Base-by-base conservation (phyloP, 176 grass and related monocot species). In the Oryza glumipatula region DNA sequence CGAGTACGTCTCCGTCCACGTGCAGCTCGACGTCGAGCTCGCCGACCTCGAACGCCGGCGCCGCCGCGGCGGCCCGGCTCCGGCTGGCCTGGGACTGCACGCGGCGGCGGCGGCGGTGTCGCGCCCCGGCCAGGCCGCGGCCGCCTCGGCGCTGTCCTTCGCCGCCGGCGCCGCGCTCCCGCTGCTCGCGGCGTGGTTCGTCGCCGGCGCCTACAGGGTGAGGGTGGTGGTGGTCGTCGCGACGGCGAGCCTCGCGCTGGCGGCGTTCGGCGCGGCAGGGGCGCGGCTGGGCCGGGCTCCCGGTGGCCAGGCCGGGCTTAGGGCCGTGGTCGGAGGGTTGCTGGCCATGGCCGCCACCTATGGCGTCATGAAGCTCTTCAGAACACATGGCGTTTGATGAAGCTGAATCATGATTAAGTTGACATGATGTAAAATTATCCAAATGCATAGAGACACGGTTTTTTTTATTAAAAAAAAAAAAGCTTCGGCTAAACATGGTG, bases 1-100 rank as follows among this genome's bases (percentile, higher is more conserved):
- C 26, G 90, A 94, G 87, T 94, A 88, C 83, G 93, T 94, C 32
- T 92, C 88, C 4, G 90, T 92, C 77, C 90, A 90, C 67, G 81
- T 82, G 52, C 89, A 97, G 82, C 65, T 89, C 35, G 91, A 94
- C 67, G 82, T 91, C 0, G 91, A 96, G 81, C 15, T 89, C 9
- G 84, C 89, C 23, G 86, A 87, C 7, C 80, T 91, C 7, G 68
- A 85, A 76, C 79, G 90, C 12, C 54, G 68, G 65, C 52, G 72
- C 69, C 54, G 68, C 69, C 52, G 72, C 69, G 45, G 44, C 19
- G 68, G 22, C 32, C 4, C 44, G 26, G 47, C 47, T 2, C 6
- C 44, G 26, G 47, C 13, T 2, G 44, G 82, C 33, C 60, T 3
- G 21, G 63, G 38, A 19, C 41, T 21, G 52, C 63, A 9, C 0